Conservation (phyloP, 2,329 filamentous ascomycete genomes). For the Diplocarpon mali region DNA sequence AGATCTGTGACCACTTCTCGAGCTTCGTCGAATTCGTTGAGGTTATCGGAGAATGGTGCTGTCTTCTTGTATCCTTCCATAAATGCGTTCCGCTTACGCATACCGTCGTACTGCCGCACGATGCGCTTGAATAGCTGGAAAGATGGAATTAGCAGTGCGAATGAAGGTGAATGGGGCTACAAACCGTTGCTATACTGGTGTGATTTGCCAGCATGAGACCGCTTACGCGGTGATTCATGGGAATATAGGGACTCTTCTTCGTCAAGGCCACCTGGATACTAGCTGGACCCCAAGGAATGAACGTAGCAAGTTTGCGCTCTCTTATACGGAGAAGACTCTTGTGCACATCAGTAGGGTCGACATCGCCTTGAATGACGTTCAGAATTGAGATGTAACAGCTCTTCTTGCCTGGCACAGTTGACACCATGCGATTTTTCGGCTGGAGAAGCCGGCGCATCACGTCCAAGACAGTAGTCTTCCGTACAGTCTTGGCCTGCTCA, state of each 20-base stretch:
- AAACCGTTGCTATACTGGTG: slow-evolving; percentile 81
- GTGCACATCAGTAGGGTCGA: slow-evolving; percentile 95
- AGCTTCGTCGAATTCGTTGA: slow-evolving; percentile 92
- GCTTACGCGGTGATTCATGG: slow-evolving; percentile 87
- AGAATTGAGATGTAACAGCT: slow-evolving; percentile 99
- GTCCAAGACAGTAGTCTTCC: slow-evolving; percentile 94
- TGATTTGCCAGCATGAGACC: slow-evolving; percentile 98
- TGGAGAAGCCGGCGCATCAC: slow-evolving; percentile 94
- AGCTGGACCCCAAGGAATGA: slow-evolving; percentile 96
- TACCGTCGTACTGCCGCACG: slow-evolving; percentile 79
- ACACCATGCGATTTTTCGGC: slow-evolving; percentile 99
- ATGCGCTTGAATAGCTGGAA: slow-evolving; percentile 80
- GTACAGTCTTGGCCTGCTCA: slow-evolving; percentile 92
- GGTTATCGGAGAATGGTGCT: slow-evolving; percentile 79
- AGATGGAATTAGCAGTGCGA: slow-evolving; percentile 4
- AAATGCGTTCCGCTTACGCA: slow-evolving; percentile 95
- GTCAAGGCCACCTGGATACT: slow-evolving; percentile 96
- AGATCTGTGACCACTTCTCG: slow-evolving; percentile 83
- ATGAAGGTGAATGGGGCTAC: background rate
- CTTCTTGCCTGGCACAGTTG: slow-evolving; percentile 86
- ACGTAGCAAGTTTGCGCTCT: slow-evolving; percentile 84
- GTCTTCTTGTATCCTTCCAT: slow-evolving; percentile 95
- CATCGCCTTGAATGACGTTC: slow-evolving; percentile 98
- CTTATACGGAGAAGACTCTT: slow-evolving; percentile 95
- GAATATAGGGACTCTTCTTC: slow-evolving; percentile 91